phyloP scores from a whole-genome alignment of 768 basidiomycete genomes.

The Termitomyces sp. region DNA sequence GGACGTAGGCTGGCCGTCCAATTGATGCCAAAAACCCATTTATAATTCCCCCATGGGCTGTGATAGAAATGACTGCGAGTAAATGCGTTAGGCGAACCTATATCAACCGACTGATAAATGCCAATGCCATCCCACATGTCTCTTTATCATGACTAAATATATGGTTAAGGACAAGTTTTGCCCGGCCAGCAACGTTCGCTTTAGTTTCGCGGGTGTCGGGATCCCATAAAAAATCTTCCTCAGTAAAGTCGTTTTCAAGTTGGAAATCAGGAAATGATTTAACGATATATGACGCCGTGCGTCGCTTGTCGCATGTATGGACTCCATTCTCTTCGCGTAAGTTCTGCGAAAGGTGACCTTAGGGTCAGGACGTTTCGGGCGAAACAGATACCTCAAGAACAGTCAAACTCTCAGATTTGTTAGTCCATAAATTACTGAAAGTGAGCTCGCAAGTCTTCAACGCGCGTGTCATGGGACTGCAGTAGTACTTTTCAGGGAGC shows the following conservation, averaged over 20 bases:
- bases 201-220: slow-evolving; percentile 48
- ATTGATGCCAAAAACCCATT: slow-evolving; percentile 46
- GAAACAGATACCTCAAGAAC: slow-evolving; percentile 47
- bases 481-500: slow-evolving; percentile 50
- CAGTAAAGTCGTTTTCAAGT: slow-evolving; percentile 54
- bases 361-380: not conserved
- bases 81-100: not conserved
- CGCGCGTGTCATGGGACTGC: slow-evolving; percentile 61
- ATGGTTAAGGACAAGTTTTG: slow-evolving; percentile 43
- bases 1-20: slow-evolving; percentile 33
- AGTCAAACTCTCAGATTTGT: slow-evolving; percentile 17
- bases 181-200: slow-evolving; percentile 41
- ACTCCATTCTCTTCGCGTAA: slow-evolving; percentile 63
- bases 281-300: slow-evolving; percentile 41
- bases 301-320: slow-evolving; percentile 69
- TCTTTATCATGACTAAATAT: slow-evolving; percentile 45
- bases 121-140: slow-evolving; percentile 33
- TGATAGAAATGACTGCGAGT: slow-evolving; percentile 55
- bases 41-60: slow-evolving; percentile 62
- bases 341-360: slow-evolving; percentile 32
- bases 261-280: slow-evolving; percentile 43
- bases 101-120: not conserved
- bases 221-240: slow-evolving; percentile 61
- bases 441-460: slow-evolving; percentile 49
- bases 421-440: slow-evolving; percentile 34